These are phyloP conservation scores for Biscogniauxia sp. DNA, from an alignment of 2,329 filamentous ascomycete species.

Conservation along the genomic window DNA sequence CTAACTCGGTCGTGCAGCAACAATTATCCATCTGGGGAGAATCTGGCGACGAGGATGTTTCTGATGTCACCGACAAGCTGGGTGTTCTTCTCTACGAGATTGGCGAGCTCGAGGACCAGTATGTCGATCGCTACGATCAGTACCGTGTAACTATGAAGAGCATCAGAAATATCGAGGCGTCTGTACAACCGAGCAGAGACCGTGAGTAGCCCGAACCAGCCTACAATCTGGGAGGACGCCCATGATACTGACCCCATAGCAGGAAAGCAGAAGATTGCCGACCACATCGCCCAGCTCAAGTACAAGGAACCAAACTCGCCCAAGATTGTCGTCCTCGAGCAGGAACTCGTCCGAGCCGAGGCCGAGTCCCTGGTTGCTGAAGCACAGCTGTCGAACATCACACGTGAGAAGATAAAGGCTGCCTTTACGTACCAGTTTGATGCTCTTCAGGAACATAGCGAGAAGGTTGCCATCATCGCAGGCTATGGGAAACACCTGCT, in stretches of 20 bases:
- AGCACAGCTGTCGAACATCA: conserved; percentile 98
- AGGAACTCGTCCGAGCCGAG: conserved; percentile 96
- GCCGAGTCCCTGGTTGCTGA: conserved; percentile 98
- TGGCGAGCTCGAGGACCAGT: conserved; percentile 96
- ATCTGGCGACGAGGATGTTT: conserved; percentile 92
- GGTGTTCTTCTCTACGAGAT: conserved; percentile 98
- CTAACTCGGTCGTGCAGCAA: conserved; percentile 59
- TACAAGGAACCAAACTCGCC: conserved; percentile 99
- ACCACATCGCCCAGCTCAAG: conserved; percentile 97
- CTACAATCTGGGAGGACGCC: not conserved
- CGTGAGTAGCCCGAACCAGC: conserved; percentile 55
- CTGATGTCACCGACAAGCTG: conserved; percentile 97
- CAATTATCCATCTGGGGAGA: conserved; percentile 99
- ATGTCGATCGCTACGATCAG: conserved; percentile 98
- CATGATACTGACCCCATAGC: conserved; percentile 21
- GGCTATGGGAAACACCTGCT: conserved; percentile 98
- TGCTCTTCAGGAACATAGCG: conserved; percentile 92
- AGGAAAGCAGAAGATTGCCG: conserved; percentile 99
- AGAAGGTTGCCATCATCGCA: conserved; percentile 97
- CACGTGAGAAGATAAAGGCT: conserved; percentile 97
- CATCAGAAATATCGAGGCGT: conserved; percentile 98
- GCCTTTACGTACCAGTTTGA: conserved; percentile 99
- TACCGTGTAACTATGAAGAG: conserved; percentile 99
- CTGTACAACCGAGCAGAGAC: conserved; percentile 95
- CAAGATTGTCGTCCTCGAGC: conserved; percentile 95